Conservation (phyloP, 768 basidiomycete genomes). For the Epithele typhae region DNA sequence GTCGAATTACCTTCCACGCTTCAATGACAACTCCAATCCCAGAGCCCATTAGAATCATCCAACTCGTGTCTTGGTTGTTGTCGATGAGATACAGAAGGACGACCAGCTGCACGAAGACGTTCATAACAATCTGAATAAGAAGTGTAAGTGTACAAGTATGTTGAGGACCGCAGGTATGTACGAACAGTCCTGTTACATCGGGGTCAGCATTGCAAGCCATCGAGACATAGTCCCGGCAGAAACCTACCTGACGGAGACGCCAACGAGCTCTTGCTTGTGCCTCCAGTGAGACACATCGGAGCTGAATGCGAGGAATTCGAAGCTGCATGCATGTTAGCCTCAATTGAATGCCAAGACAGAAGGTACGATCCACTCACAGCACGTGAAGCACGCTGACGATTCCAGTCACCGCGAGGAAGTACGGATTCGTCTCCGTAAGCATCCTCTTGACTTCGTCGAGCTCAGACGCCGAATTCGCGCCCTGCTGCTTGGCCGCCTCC, state of each 20-base stretch:
- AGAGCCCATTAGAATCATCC: slow-evolving; percentile 94
- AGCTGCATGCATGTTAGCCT: slow-evolving; percentile 40
- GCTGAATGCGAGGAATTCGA: slow-evolving; percentile 95
- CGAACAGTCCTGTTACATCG: slow-evolving; percentile 49
- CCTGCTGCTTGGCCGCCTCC: slow-evolving; percentile 77
- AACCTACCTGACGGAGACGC: slow-evolving; percentile 84
- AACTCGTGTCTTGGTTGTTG: slow-evolving; percentile 92
- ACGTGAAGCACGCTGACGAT: slow-evolving; percentile 85
- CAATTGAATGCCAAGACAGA: too few relatives aligned
- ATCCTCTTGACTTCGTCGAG: slow-evolving; percentile 95
- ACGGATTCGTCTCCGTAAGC: slow-evolving; percentile 85
- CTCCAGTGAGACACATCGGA: slow-evolving; percentile 95
- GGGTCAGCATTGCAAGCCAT: background rate
- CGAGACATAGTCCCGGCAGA: slow-evolving; percentile 7
- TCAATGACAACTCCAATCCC: slow-evolving; percentile 81
- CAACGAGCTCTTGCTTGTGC: slow-evolving; percentile 90
- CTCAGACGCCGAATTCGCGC: slow-evolving; percentile 58
- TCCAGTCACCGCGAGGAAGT: slow-evolving; percentile 80
- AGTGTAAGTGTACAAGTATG: slow-evolving; percentile 3
- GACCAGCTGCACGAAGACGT: slow-evolving; percentile 89
- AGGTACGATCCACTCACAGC: slow-evolving; percentile 40
- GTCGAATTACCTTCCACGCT: slow-evolving; percentile 80
- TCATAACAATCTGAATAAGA: slow-evolving; percentile 65
- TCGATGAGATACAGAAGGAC: slow-evolving; percentile 92
- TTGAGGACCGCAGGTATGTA: slow-evolving; percentile 3